phyloP scores from a whole-genome alignment of 192 early-diverging fungal genomes.

The Diversispora eburnea region DNA sequence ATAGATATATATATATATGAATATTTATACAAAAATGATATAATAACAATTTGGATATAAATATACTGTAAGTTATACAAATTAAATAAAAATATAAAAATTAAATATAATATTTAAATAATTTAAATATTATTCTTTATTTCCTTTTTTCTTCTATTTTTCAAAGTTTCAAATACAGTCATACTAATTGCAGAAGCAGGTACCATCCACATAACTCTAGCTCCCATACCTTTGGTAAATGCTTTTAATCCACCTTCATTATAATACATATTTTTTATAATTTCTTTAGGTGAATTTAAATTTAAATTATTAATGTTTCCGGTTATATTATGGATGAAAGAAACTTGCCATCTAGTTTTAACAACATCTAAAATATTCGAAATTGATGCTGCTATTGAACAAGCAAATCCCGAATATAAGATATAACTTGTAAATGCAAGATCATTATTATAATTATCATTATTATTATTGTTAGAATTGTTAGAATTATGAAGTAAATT shows the following conservation, averaged over 20 bases:
- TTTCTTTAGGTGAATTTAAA: constrained; percentile 35
- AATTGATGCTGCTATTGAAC: constrained; percentile 53
- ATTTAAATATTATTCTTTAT: background rate
- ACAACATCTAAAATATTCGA: constrained; percentile 73
- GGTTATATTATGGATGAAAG: constrained; percentile 25
- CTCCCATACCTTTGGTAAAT: constrained; percentile 64
- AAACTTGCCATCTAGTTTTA: constrained; percentile 78
- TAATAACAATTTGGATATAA: too few relatives aligned
- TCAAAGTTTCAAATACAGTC: constrained; percentile 70
- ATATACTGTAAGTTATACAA: too few relatives aligned
- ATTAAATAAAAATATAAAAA: too few relatives aligned
- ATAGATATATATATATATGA: too few relatives aligned
- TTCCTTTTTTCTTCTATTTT: constrained; percentile 30
- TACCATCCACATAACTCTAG: constrained; percentile 65
- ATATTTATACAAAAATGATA: too few relatives aligned
- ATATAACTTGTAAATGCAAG: constrained; percentile 53
- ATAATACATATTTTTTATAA: constrained; percentile 45
- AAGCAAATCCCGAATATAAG: constrained; percentile 55
- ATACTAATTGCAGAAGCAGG: constrained; percentile 69
- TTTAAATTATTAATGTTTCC: constrained; percentile 18
- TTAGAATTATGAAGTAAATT: background rate
- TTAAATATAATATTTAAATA: too few relatives aligned
- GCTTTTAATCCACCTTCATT: constrained; percentile 56
- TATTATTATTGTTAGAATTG: too few relatives aligned
- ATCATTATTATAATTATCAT: background rate